Evolutionary conservation across 1,284 basidiomycete species (phyloP), one percentile per base, ranked within the genome.

Genomic region (Anthracocystis walkeri): DNA sequence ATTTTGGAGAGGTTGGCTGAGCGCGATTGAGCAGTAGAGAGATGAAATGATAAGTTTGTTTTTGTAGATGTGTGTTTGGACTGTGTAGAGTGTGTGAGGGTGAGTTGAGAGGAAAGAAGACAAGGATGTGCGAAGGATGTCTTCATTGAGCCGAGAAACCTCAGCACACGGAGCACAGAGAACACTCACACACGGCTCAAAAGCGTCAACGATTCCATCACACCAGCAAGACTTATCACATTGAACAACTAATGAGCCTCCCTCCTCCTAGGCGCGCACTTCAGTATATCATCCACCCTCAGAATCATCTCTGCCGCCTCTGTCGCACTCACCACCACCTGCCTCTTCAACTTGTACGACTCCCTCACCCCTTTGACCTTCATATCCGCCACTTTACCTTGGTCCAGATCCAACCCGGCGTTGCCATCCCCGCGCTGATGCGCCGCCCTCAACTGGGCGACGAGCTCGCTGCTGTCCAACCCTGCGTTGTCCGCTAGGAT

Each of bases 291-390:
- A 46, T 89, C 93, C 40, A 86, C 94, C 90, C 96, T 90, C 78
- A 99, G 89, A 77, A 98, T 97, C 95, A 99, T 98, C 88, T 99
- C 97, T 2, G 94, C 92, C 10, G 96, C 97, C 86, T 99, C 97
- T 71, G 91, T 95, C 1, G 97, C 95, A 80, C 93, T 95, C 57
- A 93, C 87, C 4, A 99, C 92, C 0, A 99, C 95, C 87, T 97
- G 95, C 48, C 92, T 88, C 88, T 99, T 99, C 74, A 99, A 88
- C 88, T 99, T 99, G 88, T 94, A 99, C 80, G 92, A 94, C 87
- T 99, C 96, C 0, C 95, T 97, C 44, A 99, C 87, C 42, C 96
- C 97, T 6, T 95, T 88, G 57, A 91, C 87, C 78, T 87, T 89
- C 97, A 99, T 99, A 14, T 93, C 95, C 0, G 90, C 94, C 56